A percentile compares a stretch with the other conserved stretches of the same genome.
Evolutionary conservation across 148 eudicot species (phyloP).

Genomic region (Oxyria digyna): DNA sequence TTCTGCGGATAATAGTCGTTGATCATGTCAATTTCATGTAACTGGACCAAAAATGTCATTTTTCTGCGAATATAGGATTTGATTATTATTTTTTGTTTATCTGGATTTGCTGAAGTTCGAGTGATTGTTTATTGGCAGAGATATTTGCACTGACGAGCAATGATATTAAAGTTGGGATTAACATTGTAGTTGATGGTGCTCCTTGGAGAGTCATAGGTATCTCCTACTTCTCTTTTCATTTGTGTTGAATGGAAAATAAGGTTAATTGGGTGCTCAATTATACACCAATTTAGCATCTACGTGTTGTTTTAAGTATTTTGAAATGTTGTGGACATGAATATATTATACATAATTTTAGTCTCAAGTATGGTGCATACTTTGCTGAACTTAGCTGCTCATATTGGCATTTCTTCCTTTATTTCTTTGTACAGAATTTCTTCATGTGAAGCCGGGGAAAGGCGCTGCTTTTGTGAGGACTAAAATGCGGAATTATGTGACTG

Average conservation of each 20-base stretch:
- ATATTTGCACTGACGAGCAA: slow-evolving; percentile 76
- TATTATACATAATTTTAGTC: not conserved
- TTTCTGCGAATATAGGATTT: not conserved
- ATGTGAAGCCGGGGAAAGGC: slow-evolving; percentile 98
- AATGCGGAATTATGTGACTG: slow-evolving; percentile 67
- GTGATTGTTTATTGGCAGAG: slow-evolving; percentile 23
- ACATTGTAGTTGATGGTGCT: slow-evolving; percentile 81
- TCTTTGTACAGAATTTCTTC: slow-evolving; percentile 61
- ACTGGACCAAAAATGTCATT: not conserved
- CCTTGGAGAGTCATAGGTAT: slow-evolving; percentile 88
- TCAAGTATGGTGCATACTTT: not conserved
- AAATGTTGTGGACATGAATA: not conserved
- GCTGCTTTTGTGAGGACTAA: slow-evolving; percentile 98
- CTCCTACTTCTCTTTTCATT: not conserved
- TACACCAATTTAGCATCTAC: not conserved
- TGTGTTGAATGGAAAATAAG: not conserved
- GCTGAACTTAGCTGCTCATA: not conserved
- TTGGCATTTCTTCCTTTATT: not conserved
- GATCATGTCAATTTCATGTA: not conserved
- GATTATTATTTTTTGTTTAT: not conserved
- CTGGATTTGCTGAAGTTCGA: not conserved
- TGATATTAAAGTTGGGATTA: slow-evolving; percentile 82
- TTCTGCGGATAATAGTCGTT: not conserved
- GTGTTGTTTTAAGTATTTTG: not conserved
- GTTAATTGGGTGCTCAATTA: slow-evolving; percentile 4